A percentile compares a stretch with the other conserved stretches of the same genome.
Conservation (phyloP, 768 basidiomycete genomes). For the Ramaria rubella region DNA sequence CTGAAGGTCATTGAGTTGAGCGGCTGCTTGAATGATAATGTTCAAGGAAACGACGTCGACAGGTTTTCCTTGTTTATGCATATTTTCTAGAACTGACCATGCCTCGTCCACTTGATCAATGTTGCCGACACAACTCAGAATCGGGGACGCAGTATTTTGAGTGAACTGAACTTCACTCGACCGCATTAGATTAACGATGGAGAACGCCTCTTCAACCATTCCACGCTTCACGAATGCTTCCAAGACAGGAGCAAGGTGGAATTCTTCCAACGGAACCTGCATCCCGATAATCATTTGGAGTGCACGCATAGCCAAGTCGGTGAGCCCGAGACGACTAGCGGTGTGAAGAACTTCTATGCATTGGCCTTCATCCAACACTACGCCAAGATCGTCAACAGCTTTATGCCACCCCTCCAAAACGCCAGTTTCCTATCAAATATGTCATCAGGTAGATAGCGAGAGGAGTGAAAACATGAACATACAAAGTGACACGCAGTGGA, state of each 20-base stretch:
- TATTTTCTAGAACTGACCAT: slow-evolving; percentile 57
- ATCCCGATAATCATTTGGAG: slow-evolving; percentile 48
- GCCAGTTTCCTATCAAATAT: slow-evolving; percentile 55
- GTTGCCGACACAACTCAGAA: slow-evolving; percentile 43
- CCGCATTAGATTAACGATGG: slow-evolving; percentile 54
- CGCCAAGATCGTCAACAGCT: slow-evolving; percentile 42
- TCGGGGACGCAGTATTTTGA: slow-evolving; percentile 44
- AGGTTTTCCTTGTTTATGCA: slow-evolving; percentile 44
- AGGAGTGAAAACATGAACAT: slow-evolving; percentile 26
- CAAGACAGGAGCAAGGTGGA: slow-evolving; percentile 72
- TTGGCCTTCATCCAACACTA: slow-evolving; percentile 69
- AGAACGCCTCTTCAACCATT: slow-evolving; percentile 57
- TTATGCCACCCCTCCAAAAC: slow-evolving; percentile 56
- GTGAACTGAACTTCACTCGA: slow-evolving; percentile 43
- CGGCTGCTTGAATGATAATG: slow-evolving; percentile 57
- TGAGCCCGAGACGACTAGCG: slow-evolving; percentile 65
- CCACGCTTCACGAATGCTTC: slow-evolving; percentile 60
- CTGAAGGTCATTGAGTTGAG: slow-evolving; percentile 57
- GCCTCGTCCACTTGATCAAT: slow-evolving; percentile 53
- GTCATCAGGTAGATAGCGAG: neutral
- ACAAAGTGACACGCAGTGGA: slow-evolving; percentile 67
- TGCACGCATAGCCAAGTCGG: slow-evolving; percentile 61
- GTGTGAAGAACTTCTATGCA: slow-evolving; percentile 64
- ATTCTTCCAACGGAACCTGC: slow-evolving; percentile 48
- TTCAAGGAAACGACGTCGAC: slow-evolving; percentile 60